These are phyloP conservation scores for Vickermania spadyakhi DNA, from an alignment of 208 protist species.

Conservation along the genomic window DNA sequence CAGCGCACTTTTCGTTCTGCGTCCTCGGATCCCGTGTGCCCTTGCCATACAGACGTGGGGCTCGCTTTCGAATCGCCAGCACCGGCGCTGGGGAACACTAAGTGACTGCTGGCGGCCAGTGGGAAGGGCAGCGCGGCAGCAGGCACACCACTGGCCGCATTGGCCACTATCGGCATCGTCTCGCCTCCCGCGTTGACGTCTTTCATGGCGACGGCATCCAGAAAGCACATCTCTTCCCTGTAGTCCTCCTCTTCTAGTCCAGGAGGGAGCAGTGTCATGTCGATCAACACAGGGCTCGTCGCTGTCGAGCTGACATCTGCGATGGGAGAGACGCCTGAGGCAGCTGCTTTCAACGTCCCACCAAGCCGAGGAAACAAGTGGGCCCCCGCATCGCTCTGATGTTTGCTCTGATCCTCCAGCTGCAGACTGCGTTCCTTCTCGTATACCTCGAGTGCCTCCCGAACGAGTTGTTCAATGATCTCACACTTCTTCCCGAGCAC, in stretches of 20 bases:
- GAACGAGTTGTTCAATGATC: not conserved
- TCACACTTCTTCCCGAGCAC: not conserved
- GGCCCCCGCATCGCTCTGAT: not conserved
- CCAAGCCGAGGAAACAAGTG: not conserved
- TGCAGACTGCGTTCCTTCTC: not conserved
- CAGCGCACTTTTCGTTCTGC: slow-evolving; percentile 5
- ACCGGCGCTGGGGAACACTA: no score
- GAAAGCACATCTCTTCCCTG: slow-evolving; percentile 16
- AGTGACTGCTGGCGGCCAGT: not conserved
- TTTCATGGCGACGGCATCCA: not conserved
- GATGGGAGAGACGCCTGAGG: not conserved
- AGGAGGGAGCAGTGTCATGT: slow-evolving; percentile 23
- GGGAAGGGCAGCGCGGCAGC: not conserved
- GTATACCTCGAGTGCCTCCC: not conserved
- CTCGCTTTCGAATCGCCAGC: not conserved
- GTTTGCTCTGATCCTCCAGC: not conserved
- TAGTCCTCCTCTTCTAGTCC: slow-evolving; percentile 48
- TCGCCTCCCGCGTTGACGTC: not conserved
- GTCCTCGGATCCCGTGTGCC: slow-evolving; percentile 5
- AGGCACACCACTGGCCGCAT: no score
- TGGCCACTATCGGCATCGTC: no score
- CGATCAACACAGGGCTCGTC: not conserved
- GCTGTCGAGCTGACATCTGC: not conserved
- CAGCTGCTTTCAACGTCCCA: not conserved
- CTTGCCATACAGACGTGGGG: not conserved